These are phyloP conservation scores for Peniophora sp. DNA, from an alignment of 1,284 basidiomycete species.

Conservation along the genomic window DNA sequence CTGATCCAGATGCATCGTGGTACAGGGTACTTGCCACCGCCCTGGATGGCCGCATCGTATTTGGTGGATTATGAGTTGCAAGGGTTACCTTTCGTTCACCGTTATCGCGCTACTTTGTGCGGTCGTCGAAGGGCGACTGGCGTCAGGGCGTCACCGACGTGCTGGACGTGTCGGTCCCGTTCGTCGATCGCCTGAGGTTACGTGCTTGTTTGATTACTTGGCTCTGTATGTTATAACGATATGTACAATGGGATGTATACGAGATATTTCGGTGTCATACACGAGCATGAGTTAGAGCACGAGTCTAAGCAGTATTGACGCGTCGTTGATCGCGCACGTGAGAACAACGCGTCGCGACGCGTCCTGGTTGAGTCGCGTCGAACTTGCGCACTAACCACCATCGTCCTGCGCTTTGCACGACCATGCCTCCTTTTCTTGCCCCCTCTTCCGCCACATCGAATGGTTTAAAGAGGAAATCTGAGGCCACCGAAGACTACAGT, in stretches of 20 bases:
- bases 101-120: no score
- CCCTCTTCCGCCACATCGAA: constrained; percentile 1
- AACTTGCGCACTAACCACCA: background rate
- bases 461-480: constrained; percentile 21
- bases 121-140: no score
- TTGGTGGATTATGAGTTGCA: constrained; percentile 34
- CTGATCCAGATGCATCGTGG: no score
- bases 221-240: no score
- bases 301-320: background rate
- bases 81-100: no score
- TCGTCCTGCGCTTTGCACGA: background rate
- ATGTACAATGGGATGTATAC: no score
- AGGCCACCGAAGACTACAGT: constrained; percentile 16
- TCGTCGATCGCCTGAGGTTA: no score
- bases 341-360: constrained; percentile 5
- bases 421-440: constrained; percentile 6
- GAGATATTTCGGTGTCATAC: no score
- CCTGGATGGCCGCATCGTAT: constrained; percentile 69
- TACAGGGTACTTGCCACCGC: constrained; percentile 61
- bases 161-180: no score
- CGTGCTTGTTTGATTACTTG: no score
- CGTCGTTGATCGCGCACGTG: background rate
- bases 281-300: no score
- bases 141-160: no score
- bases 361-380: background rate